These are phyloP conservation scores for Willaertia magna DNA, from an alignment of 208 protist genomes.

Conservation along the genomic window DNA sequence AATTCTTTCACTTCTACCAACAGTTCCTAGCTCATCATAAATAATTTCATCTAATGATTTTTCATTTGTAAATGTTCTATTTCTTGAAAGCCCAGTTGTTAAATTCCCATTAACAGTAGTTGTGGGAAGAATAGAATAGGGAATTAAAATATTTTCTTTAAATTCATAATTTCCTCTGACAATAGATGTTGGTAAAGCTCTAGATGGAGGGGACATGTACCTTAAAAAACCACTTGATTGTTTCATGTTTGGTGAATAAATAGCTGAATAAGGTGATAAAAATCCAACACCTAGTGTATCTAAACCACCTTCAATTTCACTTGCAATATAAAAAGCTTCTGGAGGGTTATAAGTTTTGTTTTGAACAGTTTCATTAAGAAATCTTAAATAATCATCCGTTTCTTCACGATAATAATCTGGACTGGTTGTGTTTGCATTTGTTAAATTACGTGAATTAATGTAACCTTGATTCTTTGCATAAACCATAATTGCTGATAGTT, in stretches of 20 bases:
- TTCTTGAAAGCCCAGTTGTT: too few species aligned
- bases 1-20: not conserved
- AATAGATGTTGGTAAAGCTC: not conserved
- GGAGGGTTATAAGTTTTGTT: not conserved
- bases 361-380: not conserved
- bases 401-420: too few species aligned
- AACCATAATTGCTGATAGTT: not conserved
- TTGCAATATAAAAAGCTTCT: not conserved
- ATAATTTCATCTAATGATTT: not conserved
- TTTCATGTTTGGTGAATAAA: not conserved
- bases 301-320: not conserved
- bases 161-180: not conserved
- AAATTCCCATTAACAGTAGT: too few species aligned
- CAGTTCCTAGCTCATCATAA: not conserved
- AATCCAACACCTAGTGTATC: not conserved
- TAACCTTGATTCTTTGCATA: not conserved
- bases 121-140: not conserved
- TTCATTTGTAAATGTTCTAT: not conserved
- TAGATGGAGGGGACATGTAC: not conserved
- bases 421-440: too few species aligned
- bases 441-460: not conserved
- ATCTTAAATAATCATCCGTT: too few species aligned
- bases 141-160: not conserved
- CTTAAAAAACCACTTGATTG: not conserved
- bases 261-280: not conserved